phyloP scores from a whole-genome alignment of 176 grass and related monocot species.

The Oryza australiensis region DNA sequence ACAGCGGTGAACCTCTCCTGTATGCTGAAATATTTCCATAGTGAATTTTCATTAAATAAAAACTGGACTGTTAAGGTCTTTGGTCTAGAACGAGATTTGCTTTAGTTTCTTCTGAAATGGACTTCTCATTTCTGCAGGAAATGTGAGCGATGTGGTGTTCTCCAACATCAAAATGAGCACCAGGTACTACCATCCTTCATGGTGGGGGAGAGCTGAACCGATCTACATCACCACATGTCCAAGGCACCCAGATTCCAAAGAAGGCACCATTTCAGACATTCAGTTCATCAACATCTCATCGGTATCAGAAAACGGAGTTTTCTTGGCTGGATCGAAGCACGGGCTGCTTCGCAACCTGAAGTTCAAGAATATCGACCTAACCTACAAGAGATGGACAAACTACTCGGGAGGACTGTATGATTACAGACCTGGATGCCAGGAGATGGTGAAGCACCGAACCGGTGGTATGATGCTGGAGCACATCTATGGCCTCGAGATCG shows the following conservation, averaged over 20 bases:
- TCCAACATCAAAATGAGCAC: constrained; percentile 90
- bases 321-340: constrained; percentile 63
- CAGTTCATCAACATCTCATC: constrained; percentile 80
- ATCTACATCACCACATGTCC: constrained; percentile 94
- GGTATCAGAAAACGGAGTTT: constrained; percentile 82
- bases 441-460: constrained; percentile 60
- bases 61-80: background rate
- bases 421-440: constrained; percentile 69
- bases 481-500: constrained; percentile 71
- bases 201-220: constrained; percentile 94
- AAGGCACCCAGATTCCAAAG: constrained; percentile 52
- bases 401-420: constrained; percentile 68
- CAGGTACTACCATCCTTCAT: constrained; percentile 88
- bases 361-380: constrained; percentile 74
- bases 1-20: background rate
- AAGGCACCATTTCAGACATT: constrained; percentile 77
- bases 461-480: constrained; percentile 90
- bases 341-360: constrained; percentile 61
- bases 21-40: background rate
- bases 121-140: constrained; percentile 46
- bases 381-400: constrained; percentile 70
- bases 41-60: background rate
- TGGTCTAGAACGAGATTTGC: background rate
- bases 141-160: constrained; percentile 69
- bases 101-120: background rate